Percentiles rank a stretch among this genome's conserved stretches.
These are phyloP conservation scores for Adansonia digitata DNA, from an alignment of 345 rosid genomes.

Conservation along the genomic window DNA sequence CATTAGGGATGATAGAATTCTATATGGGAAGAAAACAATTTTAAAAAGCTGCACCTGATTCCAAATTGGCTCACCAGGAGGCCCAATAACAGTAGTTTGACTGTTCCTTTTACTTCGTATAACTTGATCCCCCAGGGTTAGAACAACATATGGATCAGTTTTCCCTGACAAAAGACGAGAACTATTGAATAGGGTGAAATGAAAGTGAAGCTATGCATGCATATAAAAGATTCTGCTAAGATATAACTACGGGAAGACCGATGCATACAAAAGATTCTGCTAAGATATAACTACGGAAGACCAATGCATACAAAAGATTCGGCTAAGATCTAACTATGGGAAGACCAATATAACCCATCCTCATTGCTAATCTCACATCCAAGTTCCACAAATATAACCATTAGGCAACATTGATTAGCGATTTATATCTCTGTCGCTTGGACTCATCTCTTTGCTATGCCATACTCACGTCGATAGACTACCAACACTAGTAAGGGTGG, in stretches of 20 bases:
- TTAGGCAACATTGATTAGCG: neutral
- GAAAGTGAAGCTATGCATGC: slow-evolving; percentile 7
- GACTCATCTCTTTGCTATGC: neutral
- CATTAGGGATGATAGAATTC: slow-evolving; percentile 11
- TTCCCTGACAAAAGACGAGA: slow-evolving; percentile 49
- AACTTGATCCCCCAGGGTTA: slow-evolving; percentile 76
- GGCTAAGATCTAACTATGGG: no score
- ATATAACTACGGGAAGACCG: neutral
- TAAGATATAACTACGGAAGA: neutral
- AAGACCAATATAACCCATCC: neutral
- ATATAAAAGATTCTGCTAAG: neutral
- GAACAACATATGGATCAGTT: slow-evolving; percentile 94
- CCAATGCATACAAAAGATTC: slow-evolving; percentile 3
- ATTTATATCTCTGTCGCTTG: neutral
- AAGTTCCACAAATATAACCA: neutral
- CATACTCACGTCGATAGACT: neutral
- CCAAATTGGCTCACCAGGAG: slow-evolving; percentile 98
- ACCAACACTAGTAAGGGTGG: neutral
- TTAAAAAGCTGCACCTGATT: slow-evolving; percentile 63
- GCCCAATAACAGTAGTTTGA: slow-evolving; percentile 88
- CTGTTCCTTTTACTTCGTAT: slow-evolving; percentile 96
- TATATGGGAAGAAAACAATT: slow-evolving; percentile 9
- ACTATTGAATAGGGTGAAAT: neutral
- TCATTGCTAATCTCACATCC: neutral
- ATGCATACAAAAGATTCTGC: slow-evolving; percentile 2